Conservation (phyloP, 306 rosid genomes). For the Calophaca sinica region DNA sequence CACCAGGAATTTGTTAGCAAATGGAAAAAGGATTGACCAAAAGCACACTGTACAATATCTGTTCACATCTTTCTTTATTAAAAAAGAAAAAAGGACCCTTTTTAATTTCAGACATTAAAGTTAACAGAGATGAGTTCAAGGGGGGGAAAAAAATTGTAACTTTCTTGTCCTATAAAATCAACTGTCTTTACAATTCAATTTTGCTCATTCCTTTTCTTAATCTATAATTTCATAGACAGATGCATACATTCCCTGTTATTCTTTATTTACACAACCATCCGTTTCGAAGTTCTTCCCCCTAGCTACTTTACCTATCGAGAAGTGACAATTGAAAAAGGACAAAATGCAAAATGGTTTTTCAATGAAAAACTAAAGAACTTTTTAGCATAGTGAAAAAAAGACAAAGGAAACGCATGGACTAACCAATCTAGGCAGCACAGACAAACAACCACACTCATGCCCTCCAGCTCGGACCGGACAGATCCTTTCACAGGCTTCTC, state of each 20-base stretch:
- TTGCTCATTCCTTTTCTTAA: not conserved
- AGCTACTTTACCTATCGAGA: not conserved
- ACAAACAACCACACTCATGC: slow-evolving; percentile 97
- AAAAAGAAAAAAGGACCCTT: not conserved
- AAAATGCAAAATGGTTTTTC: not conserved
- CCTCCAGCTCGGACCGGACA: slow-evolving; percentile 96
- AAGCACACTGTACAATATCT: not conserved
- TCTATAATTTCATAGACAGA: not conserved
- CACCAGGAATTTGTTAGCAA: slow-evolving; percentile 13
- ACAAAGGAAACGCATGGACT: slow-evolving; percentile 40
- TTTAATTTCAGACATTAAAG: slow-evolving; percentile 9
- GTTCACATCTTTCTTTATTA: not conserved
- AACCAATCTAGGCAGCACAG: slow-evolving; percentile 87
- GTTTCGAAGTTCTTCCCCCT: slow-evolving; percentile 14
- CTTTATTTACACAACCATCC: slow-evolving; percentile 20
- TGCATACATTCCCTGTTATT: slow-evolving; percentile 29
- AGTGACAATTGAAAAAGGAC: slow-evolving; percentile 20
- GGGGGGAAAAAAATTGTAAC: not conserved
- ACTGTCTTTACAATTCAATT: not conserved
- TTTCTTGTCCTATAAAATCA: not conserved
- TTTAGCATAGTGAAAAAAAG: not conserved
- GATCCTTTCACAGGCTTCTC: slow-evolving; percentile 85
- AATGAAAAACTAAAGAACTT: not conserved
- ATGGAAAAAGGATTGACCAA: not conserved
- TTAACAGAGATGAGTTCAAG: not conserved